A percentile compares a stretch with the other conserved stretches of the same genome.
phyloP scores from a whole-genome alignment of 1,139 yeast species.

The Candida glucosophila region DNA sequence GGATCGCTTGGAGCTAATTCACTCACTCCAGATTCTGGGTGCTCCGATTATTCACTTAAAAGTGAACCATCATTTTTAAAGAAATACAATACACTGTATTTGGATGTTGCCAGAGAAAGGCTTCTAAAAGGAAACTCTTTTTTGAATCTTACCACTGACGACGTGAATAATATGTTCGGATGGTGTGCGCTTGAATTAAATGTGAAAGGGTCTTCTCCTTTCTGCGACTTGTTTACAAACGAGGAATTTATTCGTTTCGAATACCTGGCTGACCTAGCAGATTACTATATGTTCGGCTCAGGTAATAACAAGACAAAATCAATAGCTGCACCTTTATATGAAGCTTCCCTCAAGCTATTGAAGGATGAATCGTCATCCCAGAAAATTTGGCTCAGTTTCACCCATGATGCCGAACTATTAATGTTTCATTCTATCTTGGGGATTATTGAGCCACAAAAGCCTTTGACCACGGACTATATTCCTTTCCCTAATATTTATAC shows the following conservation, averaged over 20 bases:
- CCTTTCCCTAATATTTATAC: conserved; percentile 35
- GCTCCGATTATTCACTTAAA: conserved; percentile 10
- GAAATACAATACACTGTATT: conserved; percentile 18
- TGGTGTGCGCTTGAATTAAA: conserved; percentile 50
- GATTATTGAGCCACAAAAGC: conserved; percentile 23
- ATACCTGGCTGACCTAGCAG: conserved; percentile 35
- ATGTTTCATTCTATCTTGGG: conserved; percentile 43
- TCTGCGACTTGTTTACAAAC: conserved; percentile 44
- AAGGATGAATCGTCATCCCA: conserved; percentile 12
- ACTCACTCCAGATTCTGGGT: conserved; percentile 21
- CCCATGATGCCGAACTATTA: conserved; percentile 50
- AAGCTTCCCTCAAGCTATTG: conserved; percentile 36
- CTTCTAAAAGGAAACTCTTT: conserved; percentile 34
- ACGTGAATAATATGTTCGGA: conserved; percentile 30
- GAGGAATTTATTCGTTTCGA: conserved; percentile 39
- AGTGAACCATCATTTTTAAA: conserved; percentile 7
- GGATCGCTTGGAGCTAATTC: conserved; percentile 18
- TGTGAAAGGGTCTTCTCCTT: conserved; percentile 37
- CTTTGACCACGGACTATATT: conserved; percentile 23
- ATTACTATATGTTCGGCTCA: conserved; percentile 43
- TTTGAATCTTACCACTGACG: conserved; percentile 23
- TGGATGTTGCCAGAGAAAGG: conserved; percentile 31
- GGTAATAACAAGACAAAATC: conserved; percentile 27
- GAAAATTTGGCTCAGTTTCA: conserved; percentile 35
- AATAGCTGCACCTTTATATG: conserved; percentile 23